Conservation (phyloP, 148 eudicot genomes). For the Arctostaphylos glauca region DNA sequence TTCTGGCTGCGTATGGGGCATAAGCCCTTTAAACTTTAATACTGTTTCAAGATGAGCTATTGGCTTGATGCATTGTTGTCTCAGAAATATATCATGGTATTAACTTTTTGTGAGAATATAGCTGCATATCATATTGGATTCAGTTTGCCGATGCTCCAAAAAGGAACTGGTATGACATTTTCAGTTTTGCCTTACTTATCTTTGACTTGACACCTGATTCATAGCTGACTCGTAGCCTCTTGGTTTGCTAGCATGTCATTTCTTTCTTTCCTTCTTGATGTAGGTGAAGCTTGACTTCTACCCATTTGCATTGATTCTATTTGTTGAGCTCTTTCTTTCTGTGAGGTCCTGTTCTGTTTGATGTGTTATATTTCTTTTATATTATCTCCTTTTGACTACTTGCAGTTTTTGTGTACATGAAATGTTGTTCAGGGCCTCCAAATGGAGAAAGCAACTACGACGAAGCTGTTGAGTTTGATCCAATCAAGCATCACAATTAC, state of each 20-base stretch:
- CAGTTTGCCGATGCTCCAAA: background rate
- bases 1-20: background rate
- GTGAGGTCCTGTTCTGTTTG: background rate
- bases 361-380: conserved; percentile 4
- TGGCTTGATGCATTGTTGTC: background rate
- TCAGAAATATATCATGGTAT: background rate
- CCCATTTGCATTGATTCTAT: background rate
- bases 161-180: background rate
- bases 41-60: background rate
- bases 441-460: conserved; percentile 88
- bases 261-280: conserved; percentile 6
- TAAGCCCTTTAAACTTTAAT: background rate
- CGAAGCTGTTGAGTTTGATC: conserved; percentile 83
- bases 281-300: background rate
- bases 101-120: background rate
- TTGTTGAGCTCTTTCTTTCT: background rate
- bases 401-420: background rate
- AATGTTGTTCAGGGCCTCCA: conserved; percentile 64
- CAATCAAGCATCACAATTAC: conserved; percentile 87
- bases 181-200: background rate
- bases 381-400: background rate
- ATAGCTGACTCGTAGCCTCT: background rate
- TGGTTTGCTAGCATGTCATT: background rate
- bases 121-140: background rate
- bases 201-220: background rate